Evolutionary conservation across 768 basidiomycete species (phyloP), one percentile per base, ranked within the genome.

Genomic region (Suillus ampliporus): DNA sequence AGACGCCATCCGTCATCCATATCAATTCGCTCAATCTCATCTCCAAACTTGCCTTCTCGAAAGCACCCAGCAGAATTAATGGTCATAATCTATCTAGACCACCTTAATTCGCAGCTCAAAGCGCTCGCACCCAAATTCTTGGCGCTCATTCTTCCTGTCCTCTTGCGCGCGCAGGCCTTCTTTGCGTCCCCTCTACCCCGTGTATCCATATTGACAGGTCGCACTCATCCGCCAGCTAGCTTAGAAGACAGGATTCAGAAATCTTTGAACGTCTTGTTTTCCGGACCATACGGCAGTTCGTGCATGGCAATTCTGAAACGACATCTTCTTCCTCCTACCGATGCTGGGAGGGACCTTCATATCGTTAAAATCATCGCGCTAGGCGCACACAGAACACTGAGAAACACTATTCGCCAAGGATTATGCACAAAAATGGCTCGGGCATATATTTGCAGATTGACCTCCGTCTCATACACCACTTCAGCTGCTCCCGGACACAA

Each of bases 121-220:
- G 81, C 80, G 17, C 78, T 92, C 17, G 79, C 87, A 6, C 82
- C 87, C 8, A 74, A 74, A 13, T 81, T 83, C 67, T 82, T 92
- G 40, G 71, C 76, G 14, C 67, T 76, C 40, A 86, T 92, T 58
- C 78, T 92, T n/a, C 88, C 89, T 0, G 78, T 89, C 38, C 83
- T 94, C n/a, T 90, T 92, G 69, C 86, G 89, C 19, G 84, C 83
- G 23, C 80, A 90, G 26, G 85, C 88, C 1, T 87, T 84, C 67
- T 89, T 84, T 69, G 79, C 86, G 4, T 82, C 86, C 3, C 86
- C 90, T 2, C 82, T 94, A 17, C 89, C 91, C 44, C 84, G 89
- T 9, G 76, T 94, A 11, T 85, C 89, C 6, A 78, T 91, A 46
- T 78, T 79, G 56, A 71, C 72, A 63, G 72, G 82, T 41, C 69